Base-by-base conservation (phyloP, 768 basidiomycete species). In the Termitomyces sp. region DNA sequence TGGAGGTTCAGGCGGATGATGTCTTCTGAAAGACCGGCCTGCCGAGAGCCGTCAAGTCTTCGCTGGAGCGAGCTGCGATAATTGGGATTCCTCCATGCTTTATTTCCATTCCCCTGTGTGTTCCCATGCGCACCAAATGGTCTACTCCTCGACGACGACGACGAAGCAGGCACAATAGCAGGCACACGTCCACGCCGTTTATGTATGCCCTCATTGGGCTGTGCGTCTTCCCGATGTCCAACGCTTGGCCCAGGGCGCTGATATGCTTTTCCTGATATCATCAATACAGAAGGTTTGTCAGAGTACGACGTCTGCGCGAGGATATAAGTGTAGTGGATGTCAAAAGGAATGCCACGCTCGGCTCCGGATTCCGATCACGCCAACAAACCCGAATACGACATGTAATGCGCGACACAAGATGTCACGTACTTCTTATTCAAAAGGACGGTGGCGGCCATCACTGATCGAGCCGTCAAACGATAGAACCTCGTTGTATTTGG, bases 171-270 rank as follows among this genome's bases (percentile, higher is more conserved):
- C 25, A 25, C 25, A 25, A 25, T 25, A 25, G 25, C 25, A 31
- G 8, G 40, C 4, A 42, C 56, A 47, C 60, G 58, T 5, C 65
- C 56, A 42, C 60, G 61, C 5, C 63, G 62, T 42, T 68, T 66
- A 48, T 65, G 60, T 2, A 68, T 62, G 2, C 52, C 45, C 50
- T 68, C 67, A 12, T 68, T 68, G 1, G 67, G 67, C 38, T 68
- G 67, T n/a, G 58, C 56, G 47, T 68, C 67, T 50, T 68, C 67
- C 4, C 60, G 60, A 52, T 66, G 65, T 2, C 36, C 40, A 17
- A 31, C 34, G 50, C 31, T 49, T 8, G 31, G 20, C 29, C 8
- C 10, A n/a, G 51, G 36, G 3, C 37, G 46, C 12, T 17, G 40
- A 42, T 12, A 50, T 4, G 20, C 1, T 47, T 47, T 47, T 47